Percentiles rank a stretch among this genome's conserved stretches.
Evolutionary conservation across 2,329 filamentous ascomycete genomes (phyloP).

Genomic region (Monosporascus sp.): DNA sequence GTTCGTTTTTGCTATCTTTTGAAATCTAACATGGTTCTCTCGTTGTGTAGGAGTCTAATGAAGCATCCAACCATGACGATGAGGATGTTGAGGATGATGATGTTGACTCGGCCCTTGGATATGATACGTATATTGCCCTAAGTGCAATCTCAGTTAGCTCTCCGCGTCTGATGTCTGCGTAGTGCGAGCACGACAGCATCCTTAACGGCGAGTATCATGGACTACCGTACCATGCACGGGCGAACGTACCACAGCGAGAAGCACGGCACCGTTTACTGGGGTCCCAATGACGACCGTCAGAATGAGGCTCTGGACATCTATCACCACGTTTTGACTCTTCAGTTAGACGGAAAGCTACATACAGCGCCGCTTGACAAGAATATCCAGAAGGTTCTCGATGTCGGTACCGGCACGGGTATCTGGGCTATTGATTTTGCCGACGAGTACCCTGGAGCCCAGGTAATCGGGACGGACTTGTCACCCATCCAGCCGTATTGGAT

Average conservation of each 20-base stretch:
- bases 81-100: not conserved
- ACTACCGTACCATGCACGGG: slow-evolving; percentile 1
- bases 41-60: not conserved
- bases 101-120: slow-evolving; percentile 1
- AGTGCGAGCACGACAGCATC: slow-evolving; percentile 1
- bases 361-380: slow-evolving; percentile 13
- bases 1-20: not conserved
- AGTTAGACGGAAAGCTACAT: slow-evolving; percentile 7
- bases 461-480: slow-evolving; percentile 17
- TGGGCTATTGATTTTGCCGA: slow-evolving; percentile 33
- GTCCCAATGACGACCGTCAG: slow-evolving; percentile 1
- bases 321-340: not conserved
- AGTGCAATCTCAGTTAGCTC: not conserved
- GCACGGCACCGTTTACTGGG: not conserved
- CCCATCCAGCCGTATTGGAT: slow-evolving; percentile 26
- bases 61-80: not conserved
- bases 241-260: slow-evolving; percentile 1
- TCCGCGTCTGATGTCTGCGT: not conserved
- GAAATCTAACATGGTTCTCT: not conserved
- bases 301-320: not conserved
- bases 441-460: slow-evolving; percentile 12
- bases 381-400: slow-evolving; percentile 14
- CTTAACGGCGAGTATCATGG: slow-evolving; percentile 1
- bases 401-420: slow-evolving; percentile 35
- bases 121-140: not conserved